Evolutionary conservation across 768 basidiomycete genomes (phyloP), one percentile per base, ranked within the genome.

Genomic region (Lactarius hatsudake): DNA sequence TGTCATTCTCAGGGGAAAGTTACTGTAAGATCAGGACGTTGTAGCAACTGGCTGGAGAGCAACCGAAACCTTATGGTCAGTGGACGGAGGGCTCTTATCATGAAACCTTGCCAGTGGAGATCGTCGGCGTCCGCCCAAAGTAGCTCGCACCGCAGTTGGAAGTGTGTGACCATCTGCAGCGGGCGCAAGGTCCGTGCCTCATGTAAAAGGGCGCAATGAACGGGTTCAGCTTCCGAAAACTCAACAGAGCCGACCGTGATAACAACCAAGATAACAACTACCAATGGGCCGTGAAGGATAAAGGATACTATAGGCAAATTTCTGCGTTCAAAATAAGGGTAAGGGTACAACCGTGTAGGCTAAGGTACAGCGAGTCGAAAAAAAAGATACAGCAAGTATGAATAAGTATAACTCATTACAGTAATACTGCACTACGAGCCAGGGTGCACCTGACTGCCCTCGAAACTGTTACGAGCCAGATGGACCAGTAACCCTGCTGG

Each of bases 121-220:
- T 51, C 56, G 55, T 51, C 56, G 55, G 56, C 34, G 42, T 18
- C 51, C 64, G 32, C 34, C 28, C n/a, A 45, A 28, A 7, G 28
- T 61, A 26, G 30, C 32, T 34, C 23, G 7, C 61, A 9, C 34
- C 4, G 42, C 15, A 10, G 30, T 34, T 26, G 48, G n/a, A 45
- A 57, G 32, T 28, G 10, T 36, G 34, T 61, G 53, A 10, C n/a
- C 8, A 13, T 48, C 43, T 57, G 34, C 26, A n/a, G 12, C 23
- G 30, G 65, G 60, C 60, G 65, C 54, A 66, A 57, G 34, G 12
- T 40, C 26, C 48, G 42, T 38, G 54, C 65, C 65, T 45, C 43
- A 62, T 56, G 51, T 56, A 38, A 55, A 61, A 66, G 38, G 65
- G 59, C 55, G 55, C 65, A 66, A 66, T 28, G 61, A 32, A 23